Percentiles rank a stretch among this genome's conserved stretches.
phyloP scores from a whole-genome alignment of 495 filamentous ascomycete genomes.

The Penicillium angulare region DNA sequence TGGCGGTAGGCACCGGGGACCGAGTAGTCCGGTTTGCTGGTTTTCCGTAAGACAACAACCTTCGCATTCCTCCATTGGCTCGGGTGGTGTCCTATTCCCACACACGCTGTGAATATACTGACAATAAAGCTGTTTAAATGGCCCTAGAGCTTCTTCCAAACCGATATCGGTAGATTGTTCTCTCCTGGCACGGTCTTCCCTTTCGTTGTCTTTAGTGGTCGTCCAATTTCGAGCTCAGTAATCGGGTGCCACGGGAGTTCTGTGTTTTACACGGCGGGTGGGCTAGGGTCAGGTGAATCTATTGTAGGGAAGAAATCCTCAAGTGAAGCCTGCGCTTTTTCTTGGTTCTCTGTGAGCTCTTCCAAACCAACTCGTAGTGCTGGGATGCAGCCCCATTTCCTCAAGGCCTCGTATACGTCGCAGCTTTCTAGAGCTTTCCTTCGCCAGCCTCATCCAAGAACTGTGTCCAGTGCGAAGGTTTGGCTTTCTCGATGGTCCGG shows the following conservation, averaged over 20 bases:
- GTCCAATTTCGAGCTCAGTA: slow-evolving; percentile 22
- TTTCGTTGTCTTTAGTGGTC: slow-evolving; percentile 20
- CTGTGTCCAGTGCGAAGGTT: slow-evolving; percentile 14
- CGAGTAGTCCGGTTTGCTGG: slow-evolving; percentile 15
- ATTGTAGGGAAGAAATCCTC: slow-evolving; percentile 28
- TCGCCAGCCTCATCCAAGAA: slow-evolving; percentile 18
- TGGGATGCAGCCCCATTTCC: slow-evolving; percentile 17
- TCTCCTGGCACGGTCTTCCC: slow-evolving; percentile 21
- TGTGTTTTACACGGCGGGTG: neutral
- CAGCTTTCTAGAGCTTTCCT: slow-evolving; percentile 23
- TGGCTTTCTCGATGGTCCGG: slow-evolving; percentile 16
- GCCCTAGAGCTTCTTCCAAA: slow-evolving; percentile 23
- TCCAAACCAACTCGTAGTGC: slow-evolving; percentile 4
- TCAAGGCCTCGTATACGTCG: slow-evolving; percentile 24
- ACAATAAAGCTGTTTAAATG: slow-evolving; percentile 14
- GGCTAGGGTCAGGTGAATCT: slow-evolving; percentile 4
- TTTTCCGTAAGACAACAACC: slow-evolving; percentile 21
- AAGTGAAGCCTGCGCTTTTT: slow-evolving; percentile 22
- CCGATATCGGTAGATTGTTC: slow-evolving; percentile 20
- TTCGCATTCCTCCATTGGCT: slow-evolving; percentile 15
- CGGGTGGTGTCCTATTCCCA: slow-evolving; percentile 6
- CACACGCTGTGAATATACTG: slow-evolving; percentile 3
- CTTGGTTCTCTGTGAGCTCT: slow-evolving; percentile 17
- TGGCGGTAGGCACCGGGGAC: slow-evolving; percentile 19
- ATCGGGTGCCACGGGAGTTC: slow-evolving; percentile 23